Conservation (phyloP, 805 yeast genomes). For the Sugiyamaella qingdaonensis region DNA sequence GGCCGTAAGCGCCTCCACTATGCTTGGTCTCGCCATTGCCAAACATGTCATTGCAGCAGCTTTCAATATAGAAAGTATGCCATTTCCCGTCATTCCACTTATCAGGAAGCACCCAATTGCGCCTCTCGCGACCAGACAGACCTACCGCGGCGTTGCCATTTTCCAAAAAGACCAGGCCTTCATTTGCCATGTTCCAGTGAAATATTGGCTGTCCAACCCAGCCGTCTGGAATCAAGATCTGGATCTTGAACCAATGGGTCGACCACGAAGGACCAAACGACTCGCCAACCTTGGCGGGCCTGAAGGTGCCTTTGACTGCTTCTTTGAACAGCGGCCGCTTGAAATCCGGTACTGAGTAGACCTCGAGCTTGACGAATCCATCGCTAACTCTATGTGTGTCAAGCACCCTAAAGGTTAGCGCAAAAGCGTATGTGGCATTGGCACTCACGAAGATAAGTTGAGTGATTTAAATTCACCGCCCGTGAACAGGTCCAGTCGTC, state of each 20-base stretch:
- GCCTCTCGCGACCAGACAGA: constrained; percentile 80
- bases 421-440: too few species aligned
- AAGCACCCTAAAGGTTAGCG: constrained; percentile 51
- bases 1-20: constrained; percentile 32
- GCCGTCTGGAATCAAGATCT: constrained; percentile 53
- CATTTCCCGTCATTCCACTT: constrained; percentile 46
- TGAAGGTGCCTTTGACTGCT: constrained; percentile 41
- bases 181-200: constrained; percentile 83
- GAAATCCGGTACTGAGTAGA: constrained; percentile 68
- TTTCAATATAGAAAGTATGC: constrained; percentile 75
- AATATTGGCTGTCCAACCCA: constrained; percentile 53
- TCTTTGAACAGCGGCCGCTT: constrained; percentile 57
- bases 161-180: constrained; percentile 73
- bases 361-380: constrained; percentile 47
- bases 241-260: constrained; percentile 85
- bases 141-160: constrained; percentile 75
- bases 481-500: constrained; percentile 64
- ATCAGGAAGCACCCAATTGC: constrained; percentile 63
- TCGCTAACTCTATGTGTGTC: constrained; percentile 38
- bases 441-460: background rate
- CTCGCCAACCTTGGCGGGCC: constrained; percentile 52
- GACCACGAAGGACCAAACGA: constrained; percentile 95
- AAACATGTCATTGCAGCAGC: constrained; percentile 94
- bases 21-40: constrained; percentile 43
- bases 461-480: background rate